Evolutionary conservation across 1,139 yeast genomes (phyloP).

Genomic region (Geotrichum reessii): DNA sequence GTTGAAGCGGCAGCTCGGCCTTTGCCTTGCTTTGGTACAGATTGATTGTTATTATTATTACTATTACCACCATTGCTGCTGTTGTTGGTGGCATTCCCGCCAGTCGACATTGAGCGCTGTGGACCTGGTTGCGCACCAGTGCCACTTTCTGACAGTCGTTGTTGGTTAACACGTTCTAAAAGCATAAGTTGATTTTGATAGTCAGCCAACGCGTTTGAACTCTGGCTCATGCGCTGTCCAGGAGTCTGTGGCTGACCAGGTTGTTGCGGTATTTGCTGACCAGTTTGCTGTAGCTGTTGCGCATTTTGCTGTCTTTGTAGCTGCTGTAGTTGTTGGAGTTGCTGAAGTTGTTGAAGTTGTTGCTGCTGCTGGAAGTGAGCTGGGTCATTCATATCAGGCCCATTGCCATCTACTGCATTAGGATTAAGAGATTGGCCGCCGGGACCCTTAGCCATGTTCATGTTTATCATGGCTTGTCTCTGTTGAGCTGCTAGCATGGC

Average conservation of each 20-base stretch:
- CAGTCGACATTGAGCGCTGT: slow-evolving; percentile 17
- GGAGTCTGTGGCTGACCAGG: slow-evolving; percentile 7
- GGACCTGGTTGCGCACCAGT: slow-evolving; percentile 21
- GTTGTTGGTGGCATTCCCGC: background rate
- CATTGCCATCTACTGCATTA: background rate
- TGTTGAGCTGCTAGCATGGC: slow-evolving; percentile 13
- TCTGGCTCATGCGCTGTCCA: slow-evolving; percentile 24
- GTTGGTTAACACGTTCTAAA: slow-evolving; percentile 66
- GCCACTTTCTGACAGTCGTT: slow-evolving; percentile 42
- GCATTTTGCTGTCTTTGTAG: slow-evolving; percentile 20
- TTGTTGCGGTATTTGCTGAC: slow-evolving; percentile 19
- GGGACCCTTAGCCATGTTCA: slow-evolving; percentile 6
- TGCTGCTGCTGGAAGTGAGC: slow-evolving; percentile 8
- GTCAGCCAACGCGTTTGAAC: slow-evolving; percentile 50
- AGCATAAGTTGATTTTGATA: slow-evolving; percentile 72
- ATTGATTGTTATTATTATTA: slow-evolving; percentile 10
- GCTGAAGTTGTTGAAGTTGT: background rate
- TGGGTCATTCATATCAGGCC: background rate
- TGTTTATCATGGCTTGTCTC: slow-evolving; percentile 11
- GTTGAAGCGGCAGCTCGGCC: slow-evolving; percentile 20
- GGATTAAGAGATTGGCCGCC: slow-evolving; percentile 13
- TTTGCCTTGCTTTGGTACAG: slow-evolving; percentile 18
- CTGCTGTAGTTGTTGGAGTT: slow-evolving; percentile 13
- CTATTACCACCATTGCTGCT: too few species aligned
- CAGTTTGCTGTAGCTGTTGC: slow-evolving; percentile 11